These are phyloP conservation scores for Xerocomellus intermedius DNA, from an alignment of 768 basidiomycete species.

Conservation along the genomic window DNA sequence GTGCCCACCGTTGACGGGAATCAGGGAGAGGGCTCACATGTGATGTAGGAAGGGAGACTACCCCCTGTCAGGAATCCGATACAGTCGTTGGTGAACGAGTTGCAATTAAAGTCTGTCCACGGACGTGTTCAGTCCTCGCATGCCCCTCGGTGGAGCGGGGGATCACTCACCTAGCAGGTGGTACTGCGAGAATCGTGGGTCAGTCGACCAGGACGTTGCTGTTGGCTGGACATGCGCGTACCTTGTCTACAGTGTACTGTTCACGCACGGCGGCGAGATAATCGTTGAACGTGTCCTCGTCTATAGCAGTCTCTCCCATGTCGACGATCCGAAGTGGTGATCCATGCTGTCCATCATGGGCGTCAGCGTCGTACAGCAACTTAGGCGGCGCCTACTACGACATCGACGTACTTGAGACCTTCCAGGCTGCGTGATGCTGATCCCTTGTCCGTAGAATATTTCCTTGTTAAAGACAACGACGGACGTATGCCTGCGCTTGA, in stretches of 20 bases:
- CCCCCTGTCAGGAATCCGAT: constrained; percentile 84
- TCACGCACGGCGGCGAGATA: constrained; percentile 73
- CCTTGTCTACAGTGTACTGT: constrained; percentile 89
- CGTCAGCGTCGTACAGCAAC: not conserved
- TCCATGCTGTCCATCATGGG: constrained; percentile 57
- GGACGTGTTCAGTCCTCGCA: not conserved
- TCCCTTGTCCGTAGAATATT: constrained; percentile 89
- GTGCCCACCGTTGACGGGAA: not conserved
- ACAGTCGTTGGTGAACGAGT: constrained; percentile 89
- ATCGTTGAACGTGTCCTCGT: constrained; percentile 82
- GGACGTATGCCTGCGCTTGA: constrained; percentile 77
- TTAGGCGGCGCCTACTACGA: not conserved
- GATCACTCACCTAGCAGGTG: constrained; percentile 67
- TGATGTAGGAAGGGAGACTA: constrained; percentile 79
- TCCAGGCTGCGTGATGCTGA: constrained; percentile 68
- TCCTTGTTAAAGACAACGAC: constrained; percentile 86
- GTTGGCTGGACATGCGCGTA: constrained; percentile 31
- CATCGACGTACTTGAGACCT: constrained; percentile 67
- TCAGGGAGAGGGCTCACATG: constrained; percentile 43
- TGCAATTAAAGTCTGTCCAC: constrained; percentile 83
- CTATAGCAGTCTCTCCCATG: constrained; percentile 78
- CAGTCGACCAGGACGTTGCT: not conserved
- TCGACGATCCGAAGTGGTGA: constrained; percentile 65
- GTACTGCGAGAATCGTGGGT: constrained; percentile 50
- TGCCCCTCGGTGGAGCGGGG: not conserved